Base-by-base conservation (phyloP, 2,329 filamentous ascomycete genomes). In the Aspergillus brunneoviolaceus region DNA sequence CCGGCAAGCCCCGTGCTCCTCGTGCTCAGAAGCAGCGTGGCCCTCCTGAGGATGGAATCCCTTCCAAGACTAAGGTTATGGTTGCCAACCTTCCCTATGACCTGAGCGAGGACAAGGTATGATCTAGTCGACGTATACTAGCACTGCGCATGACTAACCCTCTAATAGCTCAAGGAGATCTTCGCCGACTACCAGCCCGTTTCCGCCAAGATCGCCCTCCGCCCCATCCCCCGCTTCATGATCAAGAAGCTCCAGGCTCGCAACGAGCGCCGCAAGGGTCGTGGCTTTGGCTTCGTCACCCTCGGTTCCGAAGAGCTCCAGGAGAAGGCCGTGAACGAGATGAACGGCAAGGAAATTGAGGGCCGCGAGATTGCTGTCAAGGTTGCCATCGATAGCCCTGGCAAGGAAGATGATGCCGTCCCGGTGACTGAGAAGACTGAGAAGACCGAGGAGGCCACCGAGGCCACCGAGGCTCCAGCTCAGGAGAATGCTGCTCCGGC, bases 61-160 rank as follows among this genome's bases (percentile, higher is more conserved):
- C 95, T 68, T 98, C 94, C 80, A 97, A 97, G 89, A 98, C 91
- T 80, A 99, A 99, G 90, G 92, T 99, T 81, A 99, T 99, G 95
- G 95, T 99, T 74, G 95, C 95, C 75, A 99, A 99, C 85, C 87
- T 99, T 65, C 95, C 95, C 56, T 99, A 99, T 76, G 94, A 99
- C 82, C 86, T 98, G 79, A 94, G 89, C 72, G 95, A 99, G 84
- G 93, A 98, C 74, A 96, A 94, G 88, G 94, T 96, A 81, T 68
- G 84, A 66, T 48, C 12, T 23, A 4, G 23, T 21, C 6, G 11
- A 49, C 16, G n/a, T 57, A 5, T 45, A 16, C n/a, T 31, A 56
- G 16, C 55, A 53, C 45, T 49, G 59, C 48, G 58, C 29, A 25
- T 51, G 51, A 58, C 74, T 78, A 68, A 76, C 64, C 58, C 5